These are phyloP conservation scores for Blastobotrys indianensis DNA, from an alignment of 1,139 yeast genomes.

Conservation along the genomic window DNA sequence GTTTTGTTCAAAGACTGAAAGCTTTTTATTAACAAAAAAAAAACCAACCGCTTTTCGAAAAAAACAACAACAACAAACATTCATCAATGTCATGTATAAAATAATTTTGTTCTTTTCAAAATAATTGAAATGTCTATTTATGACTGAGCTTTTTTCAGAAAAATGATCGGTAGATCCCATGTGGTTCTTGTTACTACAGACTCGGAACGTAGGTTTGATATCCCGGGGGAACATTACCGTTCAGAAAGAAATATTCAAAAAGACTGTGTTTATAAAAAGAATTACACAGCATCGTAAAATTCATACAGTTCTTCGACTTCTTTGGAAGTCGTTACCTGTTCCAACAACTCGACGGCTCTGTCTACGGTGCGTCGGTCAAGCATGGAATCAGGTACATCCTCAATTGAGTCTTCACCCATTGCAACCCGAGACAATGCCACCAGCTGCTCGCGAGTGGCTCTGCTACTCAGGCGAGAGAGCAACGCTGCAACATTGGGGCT, in stretches of 20 bases:
- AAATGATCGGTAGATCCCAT: no score
- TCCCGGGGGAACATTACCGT: not conserved
- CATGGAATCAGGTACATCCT: slow-evolving; percentile 25
- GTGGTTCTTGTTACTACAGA: no score
- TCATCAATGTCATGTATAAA: no score
- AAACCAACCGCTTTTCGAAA: not conserved
- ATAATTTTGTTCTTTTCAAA: no score
- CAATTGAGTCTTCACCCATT: slow-evolving; percentile 6
- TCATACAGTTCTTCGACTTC: slow-evolving; percentile 58
- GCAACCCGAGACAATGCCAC: slow-evolving; percentile 10
- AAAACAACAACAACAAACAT: no score
- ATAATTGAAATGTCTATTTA: no score
- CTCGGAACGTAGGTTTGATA: no score
- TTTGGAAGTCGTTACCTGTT: slow-evolving; percentile 62
- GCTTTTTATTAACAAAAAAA: not conserved
- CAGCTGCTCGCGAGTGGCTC: not conserved
- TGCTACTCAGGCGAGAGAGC: not conserved
- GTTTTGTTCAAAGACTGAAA: not conserved
- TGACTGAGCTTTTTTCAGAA: no score
- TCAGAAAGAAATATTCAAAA: not conserved
- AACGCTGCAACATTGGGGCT: no score
- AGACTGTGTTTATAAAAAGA: not conserved
- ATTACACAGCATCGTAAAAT: slow-evolving; percentile 39
- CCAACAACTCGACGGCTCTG: slow-evolving; percentile 65
- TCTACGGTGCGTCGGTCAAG: slow-evolving; percentile 63